Evolutionary conservation across 1,139 yeast genomes (phyloP).

Genomic region (Hemisphaericaspora xylofermentans): DNA sequence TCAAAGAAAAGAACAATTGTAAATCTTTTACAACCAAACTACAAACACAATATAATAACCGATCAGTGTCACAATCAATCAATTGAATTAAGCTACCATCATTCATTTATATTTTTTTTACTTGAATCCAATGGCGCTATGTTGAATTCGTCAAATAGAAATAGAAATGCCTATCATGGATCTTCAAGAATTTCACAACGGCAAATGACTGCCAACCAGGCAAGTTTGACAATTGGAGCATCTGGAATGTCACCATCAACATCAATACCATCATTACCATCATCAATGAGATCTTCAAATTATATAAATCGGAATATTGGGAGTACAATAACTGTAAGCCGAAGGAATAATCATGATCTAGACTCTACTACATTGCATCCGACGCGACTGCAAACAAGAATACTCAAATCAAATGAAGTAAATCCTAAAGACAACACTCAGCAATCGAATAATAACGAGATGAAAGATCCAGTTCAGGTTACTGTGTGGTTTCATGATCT

Average conservation of each 20-base stretch:
- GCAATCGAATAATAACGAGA: slow-evolving; percentile 7
- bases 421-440: background rate
- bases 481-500: slow-evolving; percentile 77
- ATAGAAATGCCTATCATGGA: background rate
- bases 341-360: slow-evolving; percentile 12
- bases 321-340: slow-evolving; percentile 15
- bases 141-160: background rate
- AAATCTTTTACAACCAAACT: background rate
- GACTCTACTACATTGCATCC: slow-evolving; percentile 5
- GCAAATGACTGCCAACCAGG: slow-evolving; percentile 24
- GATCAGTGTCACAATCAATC: background rate
- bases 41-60: background rate
- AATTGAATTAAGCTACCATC: background rate
- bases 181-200: slow-evolving; percentile 2
- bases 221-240: slow-evolving; percentile 21
- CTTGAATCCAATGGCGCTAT: background rate
- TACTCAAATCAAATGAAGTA: background rate
- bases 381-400: background rate
- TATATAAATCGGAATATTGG: slow-evolving; percentile 13
- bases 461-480: slow-evolving; percentile 36
- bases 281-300: slow-evolving; percentile 4
- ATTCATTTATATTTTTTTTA: background rate
- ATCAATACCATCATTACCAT: slow-evolving; percentile 5
- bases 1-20: no score
- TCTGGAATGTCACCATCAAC: slow-evolving; percentile 11